Percentiles rank a stretch among this genome's conserved stretches.
Conservation (phyloP, 176 grass and related monocot species). For the Avena sativa region DNA sequence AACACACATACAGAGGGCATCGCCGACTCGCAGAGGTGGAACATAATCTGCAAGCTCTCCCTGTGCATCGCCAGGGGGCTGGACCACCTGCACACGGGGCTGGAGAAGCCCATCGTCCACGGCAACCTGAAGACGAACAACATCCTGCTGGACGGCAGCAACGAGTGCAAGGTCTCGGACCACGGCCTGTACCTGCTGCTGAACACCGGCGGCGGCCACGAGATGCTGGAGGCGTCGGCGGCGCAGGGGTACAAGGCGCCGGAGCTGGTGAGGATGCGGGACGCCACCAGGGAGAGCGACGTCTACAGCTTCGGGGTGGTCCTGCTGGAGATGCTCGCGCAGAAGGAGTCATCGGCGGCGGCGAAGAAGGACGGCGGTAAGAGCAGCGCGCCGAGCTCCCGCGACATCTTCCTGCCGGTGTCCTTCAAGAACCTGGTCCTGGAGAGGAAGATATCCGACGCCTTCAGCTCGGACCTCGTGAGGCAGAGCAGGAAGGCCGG, state of each 20-base stretch:
- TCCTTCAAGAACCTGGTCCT: conserved; percentile 75
- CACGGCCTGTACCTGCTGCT: conserved; percentile 76
- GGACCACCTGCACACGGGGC: conserved; percentile 76
- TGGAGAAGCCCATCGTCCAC: conserved; percentile 71
- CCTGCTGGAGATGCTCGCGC: conserved; percentile 85
- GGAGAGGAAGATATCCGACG: conserved; percentile 74
- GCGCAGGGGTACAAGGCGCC: conserved; percentile 86
- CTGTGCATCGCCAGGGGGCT: conserved; percentile 76
- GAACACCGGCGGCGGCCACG: conserved; percentile 54
- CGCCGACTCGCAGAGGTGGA: conserved; percentile 82
- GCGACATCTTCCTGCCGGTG: conserved; percentile 60
- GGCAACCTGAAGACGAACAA: conserved; percentile 94
- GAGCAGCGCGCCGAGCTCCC: conserved; percentile 41
- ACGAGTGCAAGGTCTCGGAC: conserved; percentile 73
- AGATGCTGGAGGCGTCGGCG: conserved; percentile 77
- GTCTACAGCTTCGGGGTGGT: conserved; percentile 81
- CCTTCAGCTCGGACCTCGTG: conserved; percentile 63
- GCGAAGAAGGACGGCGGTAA: neutral
- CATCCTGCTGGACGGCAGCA: conserved; percentile 66
- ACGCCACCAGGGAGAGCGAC: conserved; percentile 70
- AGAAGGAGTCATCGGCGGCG: too few species aligned
- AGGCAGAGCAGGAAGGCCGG: conserved; percentile 51
- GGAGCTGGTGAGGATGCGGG: conserved; percentile 82
- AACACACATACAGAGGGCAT: conserved; percentile 61
- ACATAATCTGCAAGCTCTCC: conserved; percentile 72